A percentile compares a stretch with the other conserved stretches of the same genome.
Evolutionary conservation across 129 eudicot species (phyloP).

Genomic region (Lactuca sativa): DNA sequence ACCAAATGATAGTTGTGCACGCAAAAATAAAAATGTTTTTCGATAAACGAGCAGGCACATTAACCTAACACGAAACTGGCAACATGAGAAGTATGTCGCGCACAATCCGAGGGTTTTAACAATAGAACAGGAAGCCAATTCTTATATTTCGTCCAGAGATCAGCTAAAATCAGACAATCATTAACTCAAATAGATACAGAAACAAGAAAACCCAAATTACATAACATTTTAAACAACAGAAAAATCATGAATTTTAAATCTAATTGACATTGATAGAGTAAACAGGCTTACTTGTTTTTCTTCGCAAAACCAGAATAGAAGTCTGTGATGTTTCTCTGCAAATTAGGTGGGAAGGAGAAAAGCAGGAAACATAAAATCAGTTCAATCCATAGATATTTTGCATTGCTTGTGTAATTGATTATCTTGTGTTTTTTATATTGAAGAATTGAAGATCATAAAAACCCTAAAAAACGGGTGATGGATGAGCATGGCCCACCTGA

Average conservation of each 20-base stretch:
- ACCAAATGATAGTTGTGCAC: not conserved
- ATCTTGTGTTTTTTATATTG: not conserved
- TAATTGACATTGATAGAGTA: not conserved
- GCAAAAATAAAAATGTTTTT: not conserved
- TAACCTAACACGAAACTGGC: not conserved
- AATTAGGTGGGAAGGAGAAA: conserved; percentile 5
- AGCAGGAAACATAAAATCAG: not conserved
- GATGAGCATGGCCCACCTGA: conserved; percentile 34
- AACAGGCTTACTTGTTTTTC: conserved; percentile 18
- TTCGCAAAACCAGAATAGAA: conserved; percentile 4
- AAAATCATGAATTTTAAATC: not conserved
- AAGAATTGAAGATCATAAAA: conserved; percentile 17
- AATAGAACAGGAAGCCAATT: conserved; percentile 3
- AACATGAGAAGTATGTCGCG: not conserved
- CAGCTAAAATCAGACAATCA: conserved; percentile 19
- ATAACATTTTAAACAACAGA: conserved; percentile 1
- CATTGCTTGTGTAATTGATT: not conserved
- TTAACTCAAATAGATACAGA: not conserved
- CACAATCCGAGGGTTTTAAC: not conserved
- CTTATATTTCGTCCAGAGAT: conserved; percentile 6
- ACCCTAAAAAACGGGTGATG: conserved; percentile 19
- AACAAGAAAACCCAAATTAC: not conserved
- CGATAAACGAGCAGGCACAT: not conserved
- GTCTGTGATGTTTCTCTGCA: conserved; percentile 1
- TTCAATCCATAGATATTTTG: conserved; percentile 10